Percentiles rank a stretch among this genome's conserved stretches.
Evolutionary conservation across 2,329 filamentous ascomycete species (phyloP).

Genomic region (Cryoendolithus antarcticus): DNA sequence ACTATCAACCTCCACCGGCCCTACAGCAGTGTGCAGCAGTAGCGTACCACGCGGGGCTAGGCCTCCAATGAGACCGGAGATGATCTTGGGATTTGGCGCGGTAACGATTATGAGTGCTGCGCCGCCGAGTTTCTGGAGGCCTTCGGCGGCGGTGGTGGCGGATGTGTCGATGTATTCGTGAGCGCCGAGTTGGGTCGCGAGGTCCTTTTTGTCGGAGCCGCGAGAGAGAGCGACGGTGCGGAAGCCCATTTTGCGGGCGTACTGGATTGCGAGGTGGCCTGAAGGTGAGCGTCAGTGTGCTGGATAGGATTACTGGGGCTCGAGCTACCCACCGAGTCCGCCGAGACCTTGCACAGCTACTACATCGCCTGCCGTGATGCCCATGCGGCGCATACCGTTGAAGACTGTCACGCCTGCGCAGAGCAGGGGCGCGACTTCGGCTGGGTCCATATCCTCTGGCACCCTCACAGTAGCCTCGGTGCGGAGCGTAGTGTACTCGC

Average conservation of each 20-base stretch:
- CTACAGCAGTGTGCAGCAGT: conserved; percentile 43
- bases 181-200: conserved; percentile 43
- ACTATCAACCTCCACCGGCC: conserved; percentile 33
- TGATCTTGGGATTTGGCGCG: conserved; percentile 46
- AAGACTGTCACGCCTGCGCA: conserved; percentile 42
- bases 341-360: conserved; percentile 43
- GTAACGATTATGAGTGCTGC: conserved; percentile 51
- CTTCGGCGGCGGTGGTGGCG: conserved; percentile 35
- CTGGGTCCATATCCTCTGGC: conserved; percentile 29
- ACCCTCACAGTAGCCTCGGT: conserved; percentile 47
- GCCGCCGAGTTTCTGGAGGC: conserved; percentile 47
- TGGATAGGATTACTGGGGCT: too few relatives aligned
- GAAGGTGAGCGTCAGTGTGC: too few relatives aligned
- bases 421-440: conserved; percentile 34
- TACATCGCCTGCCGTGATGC: conserved; percentile 31
- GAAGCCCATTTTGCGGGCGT: conserved; percentile 40
- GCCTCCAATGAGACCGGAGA: conserved; percentile 42
- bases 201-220: conserved; percentile 39
- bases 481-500: conserved; percentile 48
- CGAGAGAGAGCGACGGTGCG: conserved; percentile 40
- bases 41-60: conserved; percentile 46
- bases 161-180: conserved; percentile 45
- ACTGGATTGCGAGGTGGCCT: conserved; percentile 41
- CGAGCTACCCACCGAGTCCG: conserved; percentile 13
- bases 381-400: conserved; percentile 39